Conservation (phyloP, 108 stramenopile genomes). For the Cyclostephanos invisitatus region DNA sequence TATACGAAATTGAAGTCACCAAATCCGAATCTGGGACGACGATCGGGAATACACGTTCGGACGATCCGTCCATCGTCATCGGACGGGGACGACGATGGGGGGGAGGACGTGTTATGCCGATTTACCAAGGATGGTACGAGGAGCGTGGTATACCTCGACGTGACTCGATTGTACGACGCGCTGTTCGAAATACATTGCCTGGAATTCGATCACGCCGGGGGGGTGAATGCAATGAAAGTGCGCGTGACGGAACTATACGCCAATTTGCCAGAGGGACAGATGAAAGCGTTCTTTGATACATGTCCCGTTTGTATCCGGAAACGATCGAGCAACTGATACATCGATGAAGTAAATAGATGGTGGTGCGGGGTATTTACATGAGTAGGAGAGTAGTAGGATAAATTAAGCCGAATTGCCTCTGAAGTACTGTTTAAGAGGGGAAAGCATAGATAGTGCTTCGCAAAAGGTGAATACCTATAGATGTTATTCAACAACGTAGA, state of each 20-base stretch:
- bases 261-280: slow-evolving; percentile 35
- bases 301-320: slow-evolving; percentile 34
- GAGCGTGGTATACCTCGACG: slow-evolving; percentile 33
- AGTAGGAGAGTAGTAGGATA: no score
- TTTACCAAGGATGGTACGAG: slow-evolving; percentile 20
- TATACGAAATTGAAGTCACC: slow-evolving; percentile 34
- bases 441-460: no score
- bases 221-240: slow-evolving; percentile 13
- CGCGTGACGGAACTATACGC: slow-evolving; percentile 33
- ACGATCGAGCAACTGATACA: neutral
- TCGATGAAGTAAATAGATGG: neutral
- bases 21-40: slow-evolving; percentile 12
- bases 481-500: no score
- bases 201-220: slow-evolving; percentile 13
- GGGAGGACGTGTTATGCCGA: slow-evolving; percentile 25
- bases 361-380: no score
- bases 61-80: slow-evolving; percentile 4
- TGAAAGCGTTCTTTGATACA: slow-evolving; percentile 28
- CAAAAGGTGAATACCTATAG: no score
- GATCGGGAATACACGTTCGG: slow-evolving; percentile 32
- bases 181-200: slow-evolving; percentile 32
- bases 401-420: no score
- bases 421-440: no score
- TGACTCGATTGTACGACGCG: slow-evolving; percentile 27
- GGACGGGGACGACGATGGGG: neutral